phyloP scores from a whole-genome alignment of 2,329 filamentous ascomycete genomes.

The Chaetothyriales sp. region DNA sequence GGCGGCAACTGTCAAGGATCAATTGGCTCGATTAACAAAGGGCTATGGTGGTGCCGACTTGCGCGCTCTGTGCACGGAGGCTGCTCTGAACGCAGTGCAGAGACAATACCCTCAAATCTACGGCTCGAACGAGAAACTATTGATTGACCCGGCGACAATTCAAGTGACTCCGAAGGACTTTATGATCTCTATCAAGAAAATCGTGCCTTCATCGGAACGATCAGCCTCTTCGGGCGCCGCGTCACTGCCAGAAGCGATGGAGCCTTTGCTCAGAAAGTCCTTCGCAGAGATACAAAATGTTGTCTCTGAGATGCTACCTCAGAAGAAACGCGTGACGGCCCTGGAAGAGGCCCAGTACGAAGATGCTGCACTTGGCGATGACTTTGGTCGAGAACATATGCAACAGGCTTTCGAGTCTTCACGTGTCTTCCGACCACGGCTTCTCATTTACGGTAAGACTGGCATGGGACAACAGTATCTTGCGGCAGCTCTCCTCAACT shows the following conservation, averaged over 20 bases:
- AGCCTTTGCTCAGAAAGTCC: conserved; percentile 65
- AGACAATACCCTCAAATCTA: conserved; percentile 95
- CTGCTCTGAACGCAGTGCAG: conserved; percentile 88
- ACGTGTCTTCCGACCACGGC: conserved; percentile 73
- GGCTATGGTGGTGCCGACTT: conserved; percentile 95
- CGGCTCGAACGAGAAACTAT: conserved; percentile 71
- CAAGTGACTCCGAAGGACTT: conserved; percentile 86
- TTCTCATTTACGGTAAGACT: conserved; percentile 65
- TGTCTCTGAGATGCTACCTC: conserved; percentile 65
- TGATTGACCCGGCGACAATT: conserved; percentile 76
- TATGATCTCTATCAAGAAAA: conserved; percentile 91
- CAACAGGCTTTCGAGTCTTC: conserved; percentile 71
- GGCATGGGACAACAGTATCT: conserved; percentile 95
- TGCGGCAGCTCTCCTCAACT: conserved; percentile 68
- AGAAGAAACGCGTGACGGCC: conserved; percentile 74
- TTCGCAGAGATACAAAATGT: conserved; percentile 54
- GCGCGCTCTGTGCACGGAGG: conserved; percentile 87
- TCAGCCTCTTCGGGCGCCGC: conserved; percentile 74
- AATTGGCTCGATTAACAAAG: conserved; percentile 74
- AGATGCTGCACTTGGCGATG: conserved; percentile 66
- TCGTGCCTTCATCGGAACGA: conserved; percentile 86
- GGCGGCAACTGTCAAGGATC: conserved; percentile 62
- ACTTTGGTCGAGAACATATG: conserved; percentile 71
- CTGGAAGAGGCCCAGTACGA: conserved; percentile 89
- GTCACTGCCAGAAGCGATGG: conserved; percentile 64